Percentiles rank a stretch among this genome's conserved stretches.
phyloP scores from a whole-genome alignment of 345 rosid species.

The Citrus glauca region DNA sequence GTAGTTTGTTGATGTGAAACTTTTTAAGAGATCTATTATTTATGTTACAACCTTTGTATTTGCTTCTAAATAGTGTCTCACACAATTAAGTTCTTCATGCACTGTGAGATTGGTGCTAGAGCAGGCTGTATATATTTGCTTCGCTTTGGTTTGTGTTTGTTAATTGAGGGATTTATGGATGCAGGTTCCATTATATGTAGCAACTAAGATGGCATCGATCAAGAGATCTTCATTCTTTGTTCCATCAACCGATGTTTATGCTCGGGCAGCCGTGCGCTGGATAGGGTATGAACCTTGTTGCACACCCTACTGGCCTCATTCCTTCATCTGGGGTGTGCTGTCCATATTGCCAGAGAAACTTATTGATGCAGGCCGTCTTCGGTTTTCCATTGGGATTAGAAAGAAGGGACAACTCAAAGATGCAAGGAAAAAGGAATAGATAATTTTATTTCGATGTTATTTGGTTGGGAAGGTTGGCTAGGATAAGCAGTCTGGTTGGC shows the following conservation, averaged over 20 bases:
- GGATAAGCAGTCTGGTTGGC: not conserved
- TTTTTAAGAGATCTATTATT: not conserved
- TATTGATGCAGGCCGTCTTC: constrained; percentile 48
- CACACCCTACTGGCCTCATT: constrained; percentile 84
- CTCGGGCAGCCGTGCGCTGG: constrained; percentile 55
- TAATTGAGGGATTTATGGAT: constrained; percentile 9
- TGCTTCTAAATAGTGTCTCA: not conserved
- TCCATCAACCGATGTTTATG: constrained; percentile 70
- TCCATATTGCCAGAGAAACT: constrained; percentile 43
- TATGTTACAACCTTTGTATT: not conserved
- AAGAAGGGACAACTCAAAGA: constrained; percentile 72
- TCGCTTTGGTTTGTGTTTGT: not conserved
- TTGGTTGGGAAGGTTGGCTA: not conserved
- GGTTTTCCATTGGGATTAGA: constrained; percentile 49
- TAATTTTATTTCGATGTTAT: not conserved
- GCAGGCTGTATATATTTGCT: not conserved
- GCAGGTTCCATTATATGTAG: constrained; percentile 78
- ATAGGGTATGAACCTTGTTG: constrained; percentile 70
- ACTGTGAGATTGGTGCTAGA: not conserved
- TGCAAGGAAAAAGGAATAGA: constrained; percentile 54
- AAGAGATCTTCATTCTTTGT: constrained; percentile 69
- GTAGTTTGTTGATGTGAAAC: not conserved
- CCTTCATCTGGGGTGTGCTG: constrained; percentile 55
- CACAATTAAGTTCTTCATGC: not conserved
- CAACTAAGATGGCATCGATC: constrained; percentile 81